Evolutionary conservation across 345 rosid species (phyloP), one percentile per base, ranked within the genome.

Genomic region (Kandelia obovata): DNA sequence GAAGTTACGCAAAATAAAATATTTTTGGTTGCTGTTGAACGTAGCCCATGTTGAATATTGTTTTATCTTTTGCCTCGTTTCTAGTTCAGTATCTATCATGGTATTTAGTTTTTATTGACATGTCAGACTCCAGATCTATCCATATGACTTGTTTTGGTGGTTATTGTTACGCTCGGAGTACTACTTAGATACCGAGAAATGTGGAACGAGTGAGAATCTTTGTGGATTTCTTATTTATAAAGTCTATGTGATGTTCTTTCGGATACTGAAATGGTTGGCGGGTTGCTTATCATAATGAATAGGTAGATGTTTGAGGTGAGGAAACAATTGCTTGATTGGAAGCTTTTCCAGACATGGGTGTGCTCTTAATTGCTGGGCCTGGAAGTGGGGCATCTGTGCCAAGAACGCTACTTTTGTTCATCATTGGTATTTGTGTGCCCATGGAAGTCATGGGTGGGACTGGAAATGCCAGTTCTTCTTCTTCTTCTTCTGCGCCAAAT

Each of bases 401-500:
- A 66, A 71, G 74, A 62, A 69, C 62, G 28, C 20, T 78, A 47
- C 1, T 77, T 61, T 62, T 87, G 35, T 74, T 84, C 31, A 65
- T 72, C 64, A 65, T 89, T 72, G 31, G 46, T 56, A 47, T 77
- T 23, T 84, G 72, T 85, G 64, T 78, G 68, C 79, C 81, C 30
- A 56, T 76, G 47, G 77, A 66, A 71, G 82, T 74, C 49, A 67
- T 78, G 30, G 80, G 74, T 43, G 69, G 77, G 67, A 80, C 73
- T 62, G 85, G 77, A 69, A 88, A 81, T 72, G 68, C 73, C 19
- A 75, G 71, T 51, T 69, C 43, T 70, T 65, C 80, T 57, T 71
- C 80, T 57, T 71, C 85, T 55, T 78, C 85, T 25, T 71, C 85
- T 57, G 77, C 77, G 68, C 94, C 81, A 5, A 78, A 77, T 46